These are phyloP conservation scores for Moricandia moricandioides DNA, from an alignment of 345 rosid genomes.

Conservation along the genomic window DNA sequence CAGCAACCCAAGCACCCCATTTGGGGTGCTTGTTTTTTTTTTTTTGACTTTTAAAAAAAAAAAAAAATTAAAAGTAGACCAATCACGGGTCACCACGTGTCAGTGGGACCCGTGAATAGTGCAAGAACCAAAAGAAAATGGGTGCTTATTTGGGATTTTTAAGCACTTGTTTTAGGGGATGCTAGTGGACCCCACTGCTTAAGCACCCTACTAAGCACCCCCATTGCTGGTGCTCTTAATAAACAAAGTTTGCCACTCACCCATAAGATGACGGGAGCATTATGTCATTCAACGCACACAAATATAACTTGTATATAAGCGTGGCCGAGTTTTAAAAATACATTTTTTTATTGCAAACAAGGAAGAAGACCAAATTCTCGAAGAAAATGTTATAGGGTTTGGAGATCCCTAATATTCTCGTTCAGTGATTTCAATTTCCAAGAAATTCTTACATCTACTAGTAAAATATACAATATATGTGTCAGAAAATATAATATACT, in stretches of 20 bases:
- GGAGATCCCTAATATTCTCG: conserved; percentile 44
- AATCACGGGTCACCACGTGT: no score
- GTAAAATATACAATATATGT: not conserved
- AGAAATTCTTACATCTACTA: conserved; percentile 27
- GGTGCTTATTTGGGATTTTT: no score
- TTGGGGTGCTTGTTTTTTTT: no score
- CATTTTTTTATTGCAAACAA: not conserved
- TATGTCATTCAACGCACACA: conserved; percentile 30
- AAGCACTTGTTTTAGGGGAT: no score
- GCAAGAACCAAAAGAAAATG: no score
- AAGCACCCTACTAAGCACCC: no score
- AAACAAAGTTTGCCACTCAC: not conserved
- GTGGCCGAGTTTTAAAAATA: not conserved
- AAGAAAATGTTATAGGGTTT: conserved; percentile 46
- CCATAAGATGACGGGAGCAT: conserved; percentile 24
- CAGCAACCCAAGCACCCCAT: no score
- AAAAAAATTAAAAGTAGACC: no score
- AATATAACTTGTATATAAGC: not conserved
- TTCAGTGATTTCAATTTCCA: conserved; percentile 49
- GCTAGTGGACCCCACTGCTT: no score
- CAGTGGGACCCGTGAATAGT: no score
- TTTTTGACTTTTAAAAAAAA: no score
- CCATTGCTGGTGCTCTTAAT: no score
- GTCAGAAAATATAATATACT: conserved; percentile 5
- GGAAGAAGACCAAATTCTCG: conserved; percentile 35